Conservation (phyloP, 2,329 filamentous ascomycete species). For the Pseudogymnoascus sp. region DNA sequence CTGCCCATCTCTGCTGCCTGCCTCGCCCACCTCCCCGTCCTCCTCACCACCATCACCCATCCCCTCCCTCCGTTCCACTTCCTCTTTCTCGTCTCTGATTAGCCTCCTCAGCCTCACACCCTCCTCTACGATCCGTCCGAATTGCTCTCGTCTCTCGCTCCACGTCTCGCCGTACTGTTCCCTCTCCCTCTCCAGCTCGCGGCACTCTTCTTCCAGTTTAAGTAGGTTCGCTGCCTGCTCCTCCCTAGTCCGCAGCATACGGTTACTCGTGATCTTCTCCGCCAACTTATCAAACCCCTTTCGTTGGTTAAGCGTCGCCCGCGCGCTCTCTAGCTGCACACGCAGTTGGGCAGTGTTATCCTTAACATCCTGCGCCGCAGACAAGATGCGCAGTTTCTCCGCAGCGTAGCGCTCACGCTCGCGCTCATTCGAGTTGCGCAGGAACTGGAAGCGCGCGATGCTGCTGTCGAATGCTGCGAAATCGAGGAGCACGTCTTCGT, state of each 20-base stretch:
- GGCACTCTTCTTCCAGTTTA: constrained; percentile 83
- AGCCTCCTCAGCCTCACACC: constrained; percentile 76
- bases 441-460: constrained; percentile 80
- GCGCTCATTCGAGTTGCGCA: constrained; percentile 71
- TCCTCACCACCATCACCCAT: constrained; percentile 57
- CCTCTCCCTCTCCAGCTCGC: constrained; percentile 78
- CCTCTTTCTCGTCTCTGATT: constrained; percentile 92
- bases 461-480: constrained; percentile 82
- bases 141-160: constrained; percentile 78
- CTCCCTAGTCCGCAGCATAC: constrained; percentile 71
- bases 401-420: constrained; percentile 78
- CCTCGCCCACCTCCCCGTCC: constrained; percentile 50
- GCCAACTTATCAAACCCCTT: constrained; percentile 85
- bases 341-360: constrained; percentile 67
- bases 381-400: constrained; percentile 72
- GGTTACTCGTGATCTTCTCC: constrained; percentile 76
- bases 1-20: constrained; percentile 42
- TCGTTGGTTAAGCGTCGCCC: constrained; percentile 66
- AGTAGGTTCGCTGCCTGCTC: constrained; percentile 71
- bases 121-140: constrained; percentile 82
- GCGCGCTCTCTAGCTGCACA: constrained; percentile 68
- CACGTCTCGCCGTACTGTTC: constrained; percentile 74
- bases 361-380: constrained; percentile 69
- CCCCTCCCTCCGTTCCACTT: constrained; percentile 79
- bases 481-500: constrained; percentile 78